Evolutionary conservation across 495 filamentous ascomycete genomes (phyloP).

Genomic region (Staphylotrichum longicolle): DNA sequence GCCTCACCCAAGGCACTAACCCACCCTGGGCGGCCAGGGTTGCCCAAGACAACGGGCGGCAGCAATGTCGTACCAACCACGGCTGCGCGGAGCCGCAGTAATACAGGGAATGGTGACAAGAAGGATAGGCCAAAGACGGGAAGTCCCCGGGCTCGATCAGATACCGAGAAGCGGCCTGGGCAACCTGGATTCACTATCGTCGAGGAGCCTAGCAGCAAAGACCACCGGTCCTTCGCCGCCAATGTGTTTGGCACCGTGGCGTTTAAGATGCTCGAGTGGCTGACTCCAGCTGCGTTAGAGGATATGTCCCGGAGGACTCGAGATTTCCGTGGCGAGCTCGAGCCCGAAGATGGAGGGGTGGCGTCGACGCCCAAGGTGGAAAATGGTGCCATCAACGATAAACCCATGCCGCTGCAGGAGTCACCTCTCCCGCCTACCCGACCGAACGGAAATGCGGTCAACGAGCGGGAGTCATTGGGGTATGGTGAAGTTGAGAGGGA

Average conservation of each 20-base stretch:
- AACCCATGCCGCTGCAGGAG: neutral
- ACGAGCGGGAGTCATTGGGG: neutral
- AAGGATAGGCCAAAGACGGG: neutral
- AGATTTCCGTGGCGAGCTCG: constrained; percentile 18
- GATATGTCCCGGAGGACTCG: constrained; percentile 38
- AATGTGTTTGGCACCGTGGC: constrained; percentile 76
- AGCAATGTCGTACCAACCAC: neutral
- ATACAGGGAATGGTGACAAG: neutral
- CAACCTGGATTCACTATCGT: constrained; percentile 29
- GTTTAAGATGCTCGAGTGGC: constrained; percentile 77
- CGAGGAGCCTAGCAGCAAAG: constrained; percentile 59
- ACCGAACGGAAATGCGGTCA: neutral
- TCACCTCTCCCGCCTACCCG: neutral
- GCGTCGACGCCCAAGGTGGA: constrained; percentile 1
- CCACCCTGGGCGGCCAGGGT: constrained; percentile 1
- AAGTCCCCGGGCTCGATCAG: neutral
- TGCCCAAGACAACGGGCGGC: constrained; percentile 14
- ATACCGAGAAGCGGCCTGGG: constrained; percentile 7
- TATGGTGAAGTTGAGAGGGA: constrained; percentile 13
- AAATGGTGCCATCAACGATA: constrained; percentile 1
- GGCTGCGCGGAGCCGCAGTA: constrained; percentile 19
- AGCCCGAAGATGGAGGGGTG: neutral
- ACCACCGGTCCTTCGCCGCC: constrained; percentile 81
- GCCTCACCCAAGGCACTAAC: constrained; percentile 14
- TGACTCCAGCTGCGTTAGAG: constrained; percentile 54